Evolutionary conservation across 2,329 filamentous ascomycete species (phyloP).

Genomic region (Periconia digitata): DNA sequence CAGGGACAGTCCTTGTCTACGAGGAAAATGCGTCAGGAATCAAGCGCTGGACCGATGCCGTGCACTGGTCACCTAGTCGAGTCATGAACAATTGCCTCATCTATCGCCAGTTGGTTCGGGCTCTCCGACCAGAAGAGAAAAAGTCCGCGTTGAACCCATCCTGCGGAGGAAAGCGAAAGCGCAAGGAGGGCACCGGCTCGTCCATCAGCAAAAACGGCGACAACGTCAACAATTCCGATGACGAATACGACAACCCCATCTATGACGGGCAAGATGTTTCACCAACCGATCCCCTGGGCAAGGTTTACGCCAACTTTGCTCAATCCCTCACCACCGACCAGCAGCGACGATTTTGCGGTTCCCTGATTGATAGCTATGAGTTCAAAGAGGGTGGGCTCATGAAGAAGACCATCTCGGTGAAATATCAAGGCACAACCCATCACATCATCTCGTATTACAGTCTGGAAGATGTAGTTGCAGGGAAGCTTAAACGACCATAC

Average conservation of each 20-base stretch:
- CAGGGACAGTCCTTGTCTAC: slow-evolving; percentile 87
- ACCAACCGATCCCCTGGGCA: slow-evolving; percentile 25
- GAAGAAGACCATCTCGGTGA: slow-evolving; percentile 91
- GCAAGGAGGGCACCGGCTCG: slow-evolving; percentile 32
- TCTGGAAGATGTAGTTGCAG: slow-evolving; percentile 68
- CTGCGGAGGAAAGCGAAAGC: slow-evolving; percentile 40
- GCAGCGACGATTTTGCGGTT: slow-evolving; percentile 71
- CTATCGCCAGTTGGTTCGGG: slow-evolving; percentile 69
- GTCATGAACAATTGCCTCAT: slow-evolving; percentile 84
- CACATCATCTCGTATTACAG: slow-evolving; percentile 90
- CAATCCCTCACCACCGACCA: slow-evolving; percentile 47
- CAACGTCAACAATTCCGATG: slow-evolving; percentile 30
- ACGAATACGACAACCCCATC: slow-evolving; percentile 35
- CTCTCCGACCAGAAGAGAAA: slow-evolving; percentile 41
- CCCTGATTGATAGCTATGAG: slow-evolving; percentile 83
- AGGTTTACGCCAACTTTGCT: slow-evolving; percentile 41
- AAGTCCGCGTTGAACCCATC: slow-evolving; percentile 39
- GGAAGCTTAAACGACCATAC: slow-evolving; percentile 38
- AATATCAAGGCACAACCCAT: slow-evolving; percentile 72
- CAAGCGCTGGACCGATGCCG: slow-evolving; percentile 91
- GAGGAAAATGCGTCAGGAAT: slow-evolving; percentile 89
- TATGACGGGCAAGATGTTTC: slow-evolving; percentile 27
- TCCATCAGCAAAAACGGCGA: slow-evolving; percentile 33
- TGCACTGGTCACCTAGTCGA: slow-evolving; percentile 86
- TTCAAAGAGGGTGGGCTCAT: slow-evolving; percentile 82